Conservation (phyloP, 305 asterid species). For the Ilex paraguariensis region DNA sequence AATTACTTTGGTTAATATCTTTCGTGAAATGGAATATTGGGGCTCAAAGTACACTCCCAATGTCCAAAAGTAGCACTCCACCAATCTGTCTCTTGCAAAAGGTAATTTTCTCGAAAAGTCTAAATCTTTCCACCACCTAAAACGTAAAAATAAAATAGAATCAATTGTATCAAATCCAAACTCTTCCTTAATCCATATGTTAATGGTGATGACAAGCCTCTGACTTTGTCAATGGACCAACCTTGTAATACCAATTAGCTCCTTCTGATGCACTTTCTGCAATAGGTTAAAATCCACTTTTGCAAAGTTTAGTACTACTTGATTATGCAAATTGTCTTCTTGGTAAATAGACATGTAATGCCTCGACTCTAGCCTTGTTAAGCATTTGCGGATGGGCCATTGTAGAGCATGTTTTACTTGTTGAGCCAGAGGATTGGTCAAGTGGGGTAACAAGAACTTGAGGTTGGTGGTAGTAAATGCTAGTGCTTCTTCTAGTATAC, state of each 20-base stretch:
- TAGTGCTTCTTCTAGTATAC: slow-evolving; percentile 22
- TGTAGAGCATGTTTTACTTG: slow-evolving; percentile 8
- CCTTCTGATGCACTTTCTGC: slow-evolving; percentile 23
- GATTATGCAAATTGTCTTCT: background rate
- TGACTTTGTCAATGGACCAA: background rate
- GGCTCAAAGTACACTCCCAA: slow-evolving; percentile 17
- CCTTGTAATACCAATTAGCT: slow-evolving; percentile 20
- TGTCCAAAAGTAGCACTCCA: slow-evolving; percentile 18
- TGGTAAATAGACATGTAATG: slow-evolving; percentile 10
- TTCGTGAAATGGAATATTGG: background rate
- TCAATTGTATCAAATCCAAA: too few species aligned
- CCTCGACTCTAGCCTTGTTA: slow-evolving; percentile 5
- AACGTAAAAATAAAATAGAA: background rate
- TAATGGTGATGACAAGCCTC: too few species aligned
- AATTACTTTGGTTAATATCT: background rate
- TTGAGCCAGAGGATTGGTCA: background rate
- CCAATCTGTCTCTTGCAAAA: slow-evolving; percentile 19
- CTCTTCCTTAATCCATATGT: too few species aligned
- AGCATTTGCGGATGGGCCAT: slow-evolving; percentile 7
- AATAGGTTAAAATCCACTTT: slow-evolving; percentile 22
- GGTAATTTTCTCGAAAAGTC: background rate
- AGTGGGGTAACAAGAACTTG: background rate
- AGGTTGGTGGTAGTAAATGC: slow-evolving; percentile 11
- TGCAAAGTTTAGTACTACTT: slow-evolving; percentile 13
- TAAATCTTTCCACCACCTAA: slow-evolving; percentile 20